Base-by-base conservation (phyloP, 2,329 filamentous ascomycete species). In the Cercospora janseana region DNA sequence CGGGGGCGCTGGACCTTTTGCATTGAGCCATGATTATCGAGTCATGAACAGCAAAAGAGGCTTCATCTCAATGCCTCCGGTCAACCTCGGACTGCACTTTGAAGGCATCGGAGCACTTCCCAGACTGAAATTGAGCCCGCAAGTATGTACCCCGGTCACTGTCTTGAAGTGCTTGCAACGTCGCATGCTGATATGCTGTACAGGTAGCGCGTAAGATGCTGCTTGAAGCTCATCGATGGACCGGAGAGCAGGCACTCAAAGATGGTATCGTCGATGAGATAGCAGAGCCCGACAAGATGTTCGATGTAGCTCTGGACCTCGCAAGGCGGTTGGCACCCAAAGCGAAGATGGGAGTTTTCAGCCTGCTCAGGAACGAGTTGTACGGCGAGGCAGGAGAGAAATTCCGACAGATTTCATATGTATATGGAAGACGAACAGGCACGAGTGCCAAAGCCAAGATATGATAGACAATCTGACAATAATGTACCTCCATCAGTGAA, bases 221-320 rank as follows among this genome's bases (percentile, higher is more conserved):
- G 23, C 68, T 80, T 3, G 77, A 80, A 59, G 78, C 77, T 13
- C 74, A 80, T 49, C 69, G 65, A 29, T 81, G 76, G 76, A 81
- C 78, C 0, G 76, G 75, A 0, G 68, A 72, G 52, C 70, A 77
- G 51, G 78, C 78, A 2, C 52, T 76, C 4, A 63, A 69, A 51
- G 78, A 80, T 61, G 77, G 77, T 0, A 75, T 80, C 49, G 77
- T 81, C 4, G 77, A 81, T 64, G 72, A 69, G 37, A 62, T 79
- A 52, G 75, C 73, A 3, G 66, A 71, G 49, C 76, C 76, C 4
- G 73, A 71, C 29, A 55, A 68, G 55, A 79, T 80, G 75, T 60
- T 77, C 12, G 68, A 73, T 27, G 67, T 66, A 4, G 74, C 74
- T 12, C 51, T 76, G 54, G 68, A 70, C 45, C 54, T 73, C 47